Conservation (phyloP, 164 flowering plant species). For the Stephania japonica region DNA sequence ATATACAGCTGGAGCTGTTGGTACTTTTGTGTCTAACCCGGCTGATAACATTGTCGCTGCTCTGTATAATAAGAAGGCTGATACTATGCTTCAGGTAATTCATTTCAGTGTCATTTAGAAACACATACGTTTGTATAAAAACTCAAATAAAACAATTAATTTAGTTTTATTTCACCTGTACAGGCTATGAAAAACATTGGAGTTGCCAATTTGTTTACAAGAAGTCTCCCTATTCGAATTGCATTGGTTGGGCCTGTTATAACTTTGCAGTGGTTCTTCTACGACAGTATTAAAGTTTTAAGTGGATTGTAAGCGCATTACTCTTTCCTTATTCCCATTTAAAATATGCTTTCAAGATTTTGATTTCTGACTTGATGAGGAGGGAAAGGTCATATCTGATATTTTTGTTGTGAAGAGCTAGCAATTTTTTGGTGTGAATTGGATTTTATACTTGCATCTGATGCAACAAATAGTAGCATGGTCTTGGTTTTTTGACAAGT, state of each 20-base stretch:
- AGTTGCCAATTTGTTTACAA: conserved; percentile 55
- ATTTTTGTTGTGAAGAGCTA: background rate
- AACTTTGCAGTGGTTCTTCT: conserved; percentile 82
- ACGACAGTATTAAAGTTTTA: conserved; percentile 71
- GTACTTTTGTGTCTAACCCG: conserved; percentile 71
- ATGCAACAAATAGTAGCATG: background rate
- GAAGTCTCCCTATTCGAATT: conserved; percentile 84
- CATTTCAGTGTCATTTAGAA: background rate
- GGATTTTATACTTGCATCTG: background rate
- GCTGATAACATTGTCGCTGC: conserved; percentile 76
- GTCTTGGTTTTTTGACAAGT: background rate
- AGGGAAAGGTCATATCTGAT: too few species aligned
- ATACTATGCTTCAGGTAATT: conserved; percentile 47
- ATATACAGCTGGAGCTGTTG: conserved; percentile 78
- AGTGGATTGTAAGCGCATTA: conserved; percentile 65
- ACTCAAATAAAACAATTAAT: background rate
- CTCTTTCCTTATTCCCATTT: background rate
- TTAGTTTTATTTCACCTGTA: background rate
- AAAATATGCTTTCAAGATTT: background rate
- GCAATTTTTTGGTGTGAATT: background rate
- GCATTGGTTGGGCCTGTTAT: conserved; percentile 72
- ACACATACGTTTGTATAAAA: too few species aligned
- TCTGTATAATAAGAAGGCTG: conserved; percentile 66
- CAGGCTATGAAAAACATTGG: conserved; percentile 85
- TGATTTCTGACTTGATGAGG: background rate